Evolutionary conservation across 345 rosid species (phyloP).

Genomic region (Erodium maritimum): DNA sequence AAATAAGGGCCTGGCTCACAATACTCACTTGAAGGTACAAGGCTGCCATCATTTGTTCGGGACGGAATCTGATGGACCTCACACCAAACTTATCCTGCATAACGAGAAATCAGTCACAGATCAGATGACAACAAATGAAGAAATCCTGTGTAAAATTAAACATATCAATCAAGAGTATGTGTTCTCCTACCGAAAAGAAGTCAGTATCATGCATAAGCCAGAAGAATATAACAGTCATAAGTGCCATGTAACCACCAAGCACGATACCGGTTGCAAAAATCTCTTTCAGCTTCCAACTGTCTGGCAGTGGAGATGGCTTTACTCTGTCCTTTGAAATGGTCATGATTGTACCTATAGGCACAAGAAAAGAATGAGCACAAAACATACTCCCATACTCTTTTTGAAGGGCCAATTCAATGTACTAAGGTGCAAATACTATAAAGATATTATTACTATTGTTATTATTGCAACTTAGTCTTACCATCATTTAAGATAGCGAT

Average conservation of each 20-base stretch:
- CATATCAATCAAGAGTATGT: background rate
- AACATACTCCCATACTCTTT: too few species aligned
- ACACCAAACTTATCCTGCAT: constrained; percentile 22
- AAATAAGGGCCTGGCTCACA: constrained; percentile 30
- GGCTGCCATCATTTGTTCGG: constrained; percentile 23
- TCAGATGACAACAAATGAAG: too few species aligned
- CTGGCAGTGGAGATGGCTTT: constrained; percentile 28
- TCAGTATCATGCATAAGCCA: constrained; percentile 22
- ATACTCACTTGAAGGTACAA: constrained; percentile 31
- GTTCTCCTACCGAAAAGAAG: constrained; percentile 19
- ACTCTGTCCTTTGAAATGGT: constrained; percentile 33
- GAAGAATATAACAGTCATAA: constrained; percentile 25
- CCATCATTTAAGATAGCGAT: constrained; percentile 33
- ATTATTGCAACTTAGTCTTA: background rate
- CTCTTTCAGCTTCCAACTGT: constrained; percentile 31
- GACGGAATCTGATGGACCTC: constrained; percentile 11
- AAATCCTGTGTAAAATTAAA: background rate
- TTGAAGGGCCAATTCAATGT: background rate
- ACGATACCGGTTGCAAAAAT: constrained; percentile 26
- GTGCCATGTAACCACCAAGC: constrained; percentile 21
- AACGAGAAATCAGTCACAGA: background rate
- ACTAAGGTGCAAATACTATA: background rate
- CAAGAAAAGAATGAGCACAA: background rate
- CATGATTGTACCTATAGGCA: constrained; percentile 17
- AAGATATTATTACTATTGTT: too few species aligned